Base-by-base conservation (phyloP, 2,329 filamentous ascomycete genomes). In the Phialemonium atrogriseum region DNA sequence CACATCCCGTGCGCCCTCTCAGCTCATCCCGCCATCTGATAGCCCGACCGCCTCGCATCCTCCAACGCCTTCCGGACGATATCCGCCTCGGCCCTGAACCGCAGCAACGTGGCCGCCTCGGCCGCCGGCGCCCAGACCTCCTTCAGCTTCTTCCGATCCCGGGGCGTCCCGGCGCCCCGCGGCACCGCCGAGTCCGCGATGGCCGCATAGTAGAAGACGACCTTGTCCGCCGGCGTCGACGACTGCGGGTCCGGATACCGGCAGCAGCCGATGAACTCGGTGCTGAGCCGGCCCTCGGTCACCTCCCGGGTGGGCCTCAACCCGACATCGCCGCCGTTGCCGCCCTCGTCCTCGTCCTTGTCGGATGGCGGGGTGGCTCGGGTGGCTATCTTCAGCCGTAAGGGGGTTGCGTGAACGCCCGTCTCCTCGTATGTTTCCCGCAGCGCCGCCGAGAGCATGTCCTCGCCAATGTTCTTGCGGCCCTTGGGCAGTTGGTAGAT, bases 371-470 rank as follows among this genome's bases (percentile, higher is more conserved):
- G 44, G 7, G 64, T 66, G 7, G 63, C 60, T 30, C 64, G 55
- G 10, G 66, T 68, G 24, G 54, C 49, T 36, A 65, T 55, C 24
- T 48, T 52, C 35, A 68, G 51, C 8, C 51, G 45, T 19, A 68
- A 40, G 1, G 61, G 52, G 10, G 39, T 43, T 20, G 59, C 58
- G 5, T 35, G 45, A n/a, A 66, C 49, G 5, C 65, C 65, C 6
- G 64, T 66, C 43, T 69, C 65, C 38, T 70, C 65, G 25, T 52
- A 52, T 1, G 64, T 66, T 45, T 68, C 65, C 17, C 64, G 59
- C 10, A 68, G 38, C 10, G 64, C 65, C 1, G 64, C 52, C 3
- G 46, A 47, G 16, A 58, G 52, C 20, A 64, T 48, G 37, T 52
- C 52, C 39, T 69, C 64, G 33, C 53, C 55, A 25, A 69, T 59